Conservation (phyloP, 1,284 basidiomycete genomes). For the Ceratobasidium sp. region DNA sequence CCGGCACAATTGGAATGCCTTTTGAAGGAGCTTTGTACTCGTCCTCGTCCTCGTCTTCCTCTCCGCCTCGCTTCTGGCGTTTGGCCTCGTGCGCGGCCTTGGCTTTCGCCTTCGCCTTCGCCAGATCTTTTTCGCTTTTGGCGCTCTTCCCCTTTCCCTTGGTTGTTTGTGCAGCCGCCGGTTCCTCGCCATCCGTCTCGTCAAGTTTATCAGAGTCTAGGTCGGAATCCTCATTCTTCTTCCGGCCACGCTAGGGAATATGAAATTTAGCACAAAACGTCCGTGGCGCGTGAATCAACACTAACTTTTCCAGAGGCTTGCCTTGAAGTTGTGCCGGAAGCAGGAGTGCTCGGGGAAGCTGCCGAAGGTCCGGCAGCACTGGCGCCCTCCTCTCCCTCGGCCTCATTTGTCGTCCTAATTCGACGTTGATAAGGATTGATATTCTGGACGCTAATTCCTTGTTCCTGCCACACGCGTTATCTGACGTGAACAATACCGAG, state of each 20-base stretch:
- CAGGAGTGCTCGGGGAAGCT: constrained; percentile 13
- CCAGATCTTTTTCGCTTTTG: constrained; percentile 46
- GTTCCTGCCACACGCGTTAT: constrained; percentile 66
- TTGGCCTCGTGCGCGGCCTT: constrained; percentile 67
- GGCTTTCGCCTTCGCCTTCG: constrained; percentile 61
- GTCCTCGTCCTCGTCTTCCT: constrained; percentile 63
- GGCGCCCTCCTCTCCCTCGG: constrained; percentile 56
- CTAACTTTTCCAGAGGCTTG: constrained; percentile 32
- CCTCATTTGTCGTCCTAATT: constrained; percentile 50
- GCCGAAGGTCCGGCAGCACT: constrained; percentile 45
- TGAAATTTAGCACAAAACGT: constrained; percentile 1
- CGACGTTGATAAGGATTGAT: constrained; percentile 61
- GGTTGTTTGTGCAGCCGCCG: constrained; percentile 53
- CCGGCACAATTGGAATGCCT: constrained; percentile 51
- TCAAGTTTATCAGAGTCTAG: constrained; percentile 82
- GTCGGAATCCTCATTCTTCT: constrained; percentile 60
- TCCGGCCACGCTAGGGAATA: constrained; percentile 49
- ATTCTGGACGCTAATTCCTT: constrained; percentile 80
- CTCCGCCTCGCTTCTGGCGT: constrained; percentile 60
- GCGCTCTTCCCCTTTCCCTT: constrained; percentile 55
- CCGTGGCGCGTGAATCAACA: background rate
- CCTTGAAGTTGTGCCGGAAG: constrained; percentile 2
- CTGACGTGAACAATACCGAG: background rate
- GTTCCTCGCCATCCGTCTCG: constrained; percentile 58
- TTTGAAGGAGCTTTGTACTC: constrained; percentile 70